These are phyloP conservation scores for Wickerhamiella pararugosa DNA, from an alignment of 1,139 yeast genomes.

Conservation along the genomic window DNA sequence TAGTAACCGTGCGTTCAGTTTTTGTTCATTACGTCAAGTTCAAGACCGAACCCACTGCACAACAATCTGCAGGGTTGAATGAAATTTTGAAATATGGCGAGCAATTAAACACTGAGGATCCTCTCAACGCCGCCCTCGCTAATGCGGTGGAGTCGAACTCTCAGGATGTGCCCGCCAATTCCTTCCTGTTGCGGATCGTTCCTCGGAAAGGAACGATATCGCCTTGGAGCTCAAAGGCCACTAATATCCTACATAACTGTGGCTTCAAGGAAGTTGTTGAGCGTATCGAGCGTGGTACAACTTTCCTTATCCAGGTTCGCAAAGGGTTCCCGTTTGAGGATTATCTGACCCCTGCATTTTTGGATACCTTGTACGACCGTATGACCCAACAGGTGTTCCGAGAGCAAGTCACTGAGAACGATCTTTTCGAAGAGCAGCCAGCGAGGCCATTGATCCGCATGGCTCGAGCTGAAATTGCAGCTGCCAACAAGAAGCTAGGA, in stretches of 20 bases:
- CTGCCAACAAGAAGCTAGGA: slow-evolving; percentile 75
- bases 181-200: slow-evolving; percentile 55
- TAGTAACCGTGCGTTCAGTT: slow-evolving; percentile 55
- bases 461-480: slow-evolving; percentile 46
- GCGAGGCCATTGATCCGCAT: slow-evolving; percentile 76
- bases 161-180: slow-evolving; percentile 32
- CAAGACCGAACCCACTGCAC: slow-evolving; percentile 25
- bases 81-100: slow-evolving; percentile 63
- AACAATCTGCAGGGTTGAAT: slow-evolving; percentile 33
- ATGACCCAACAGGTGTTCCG: slow-evolving; percentile 63
- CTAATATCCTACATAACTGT: slow-evolving; percentile 81
- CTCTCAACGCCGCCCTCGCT: slow-evolving; percentile 34
- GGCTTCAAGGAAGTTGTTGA: slow-evolving; percentile 58
- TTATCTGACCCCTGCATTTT: slow-evolving; percentile 37
- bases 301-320: slow-evolving; percentile 54
- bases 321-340: slow-evolving; percentile 50
- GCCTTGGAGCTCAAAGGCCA: slow-evolving; percentile 99
- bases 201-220: slow-evolving; percentile 96
- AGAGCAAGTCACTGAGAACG: slow-evolving; percentile 46
- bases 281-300: slow-evolving; percentile 82
- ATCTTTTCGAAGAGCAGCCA: slow-evolving; percentile 58
- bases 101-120: slow-evolving; percentile 40
- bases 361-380: slow-evolving; percentile 73
- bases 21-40: slow-evolving; percentile 72
- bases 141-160: slow-evolving; percentile 16